Base-by-base conservation (phyloP, 305 asterid genomes). In the Fraxinus latifolia region DNA sequence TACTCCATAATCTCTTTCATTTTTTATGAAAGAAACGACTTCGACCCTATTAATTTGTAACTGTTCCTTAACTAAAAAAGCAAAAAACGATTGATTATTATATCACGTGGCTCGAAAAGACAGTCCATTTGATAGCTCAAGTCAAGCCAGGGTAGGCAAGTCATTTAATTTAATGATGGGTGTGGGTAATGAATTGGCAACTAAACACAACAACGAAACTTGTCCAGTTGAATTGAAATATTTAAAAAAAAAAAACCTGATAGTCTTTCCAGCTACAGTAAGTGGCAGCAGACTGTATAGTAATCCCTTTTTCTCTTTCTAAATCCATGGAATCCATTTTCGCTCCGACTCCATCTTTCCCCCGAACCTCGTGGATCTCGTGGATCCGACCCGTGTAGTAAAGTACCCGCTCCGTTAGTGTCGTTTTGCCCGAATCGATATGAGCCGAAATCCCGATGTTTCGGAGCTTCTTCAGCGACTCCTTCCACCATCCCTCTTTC, bases 301-400 rank as follows among this genome's bases (percentile, higher is more conserved):
- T 95, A 78, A 96, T 96, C 86, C 99, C 99, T 78, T 94, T 96
- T 86, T 96, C 99, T 79, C 98, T 90, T 90, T 96, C 99, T 89
- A 94, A 91, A 84, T 94, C 99, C 99, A 94, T 96, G n/a, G 98
- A 94, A 85, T 96, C 99, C 99, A 96, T 96, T 74, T 94, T 96
- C 21, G 99, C 99, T 3, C 98, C 98, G 27, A 94, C 97, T 47
- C 98, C 99, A 82, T 96, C 98, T 90, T 86, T 96, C 83, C 99
- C 99, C 42, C 98, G 83, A 14, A 96, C 99, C 90, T 96, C 99
- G 65, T 94, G 98, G 65, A 95, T 94, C 90, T 95, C 97, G 84
- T 95, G 98, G 90, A 94, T 96, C 91, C 97, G 90, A 74, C 99
- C 99, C 36, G 99, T 96, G 71, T 96, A 96, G 76, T 25, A 96